Evolutionary conservation across 2,329 filamentous ascomycete genomes (phyloP).

Genomic region (Arthrobotrys pseudoclavata): DNA sequence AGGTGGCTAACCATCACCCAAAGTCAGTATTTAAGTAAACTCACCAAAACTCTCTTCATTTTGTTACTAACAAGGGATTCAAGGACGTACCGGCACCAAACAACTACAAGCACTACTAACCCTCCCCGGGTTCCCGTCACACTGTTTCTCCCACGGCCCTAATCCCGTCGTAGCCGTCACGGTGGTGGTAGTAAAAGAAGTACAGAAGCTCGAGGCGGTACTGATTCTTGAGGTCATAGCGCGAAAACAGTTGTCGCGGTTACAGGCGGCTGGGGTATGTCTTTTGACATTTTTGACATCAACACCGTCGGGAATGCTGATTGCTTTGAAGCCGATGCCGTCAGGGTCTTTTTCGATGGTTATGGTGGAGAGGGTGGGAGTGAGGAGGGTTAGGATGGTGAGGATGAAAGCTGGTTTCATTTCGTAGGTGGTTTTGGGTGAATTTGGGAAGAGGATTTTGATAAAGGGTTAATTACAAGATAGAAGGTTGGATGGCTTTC

Average conservation of each 20-base stretch:
- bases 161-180: not conserved
- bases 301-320: not conserved
- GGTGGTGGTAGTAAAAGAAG: not conserved
- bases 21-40: not conserved
- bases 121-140: not conserved
- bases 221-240: not conserved
- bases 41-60: no score
- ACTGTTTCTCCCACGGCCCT: conserved; percentile 11
- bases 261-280: not conserved
- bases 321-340: not conserved
- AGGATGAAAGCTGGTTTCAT: not conserved
- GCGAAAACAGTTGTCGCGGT: conserved; percentile 26
- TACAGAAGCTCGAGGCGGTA: conserved; percentile 7
- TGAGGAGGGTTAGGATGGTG: not conserved
- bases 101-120: conserved; percentile 28
- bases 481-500: no score
- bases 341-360: not conserved
- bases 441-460: no score
- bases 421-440: no score
- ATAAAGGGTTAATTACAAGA: no score
- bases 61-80: no score
- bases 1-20: not conserved
- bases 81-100: not conserved
- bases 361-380: not conserved
- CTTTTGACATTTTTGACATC: not conserved